phyloP scores from a whole-genome alignment of 2,329 filamentous ascomycete species.

The Venturiaceae sp. region DNA sequence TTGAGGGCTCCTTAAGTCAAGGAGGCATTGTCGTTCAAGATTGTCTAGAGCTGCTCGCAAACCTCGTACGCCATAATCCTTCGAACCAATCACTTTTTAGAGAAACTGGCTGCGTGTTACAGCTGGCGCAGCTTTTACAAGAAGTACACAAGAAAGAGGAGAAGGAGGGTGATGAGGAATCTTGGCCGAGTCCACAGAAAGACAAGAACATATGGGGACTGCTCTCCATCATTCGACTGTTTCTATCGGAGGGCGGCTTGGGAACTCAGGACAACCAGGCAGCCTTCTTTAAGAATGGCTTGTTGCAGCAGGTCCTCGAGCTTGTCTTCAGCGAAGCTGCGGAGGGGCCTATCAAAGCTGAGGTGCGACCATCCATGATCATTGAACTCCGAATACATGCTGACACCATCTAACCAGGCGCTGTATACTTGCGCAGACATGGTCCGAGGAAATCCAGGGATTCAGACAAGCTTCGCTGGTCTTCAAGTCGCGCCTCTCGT shows the following conservation, averaged over 20 bases:
- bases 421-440: slow-evolving; percentile 78
- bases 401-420: slow-evolving; percentile 44
- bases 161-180: slow-evolving; percentile 45
- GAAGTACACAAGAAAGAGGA: slow-evolving; percentile 46
- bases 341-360: slow-evolving; percentile 69
- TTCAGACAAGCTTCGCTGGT: slow-evolving; percentile 87
- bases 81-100: slow-evolving; percentile 93
- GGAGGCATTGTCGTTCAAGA: slow-evolving; percentile 87
- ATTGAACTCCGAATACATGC: background rate
- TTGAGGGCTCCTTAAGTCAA: slow-evolving; percentile 71
- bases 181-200: slow-evolving; percentile 66
- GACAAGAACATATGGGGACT: slow-evolving; percentile 91
- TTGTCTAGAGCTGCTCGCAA: slow-evolving; percentile 81
- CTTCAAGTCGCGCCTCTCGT: slow-evolving; percentile 62
- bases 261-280: slow-evolving; percentile 76
- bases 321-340: slow-evolving; percentile 69
- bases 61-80: slow-evolving; percentile 74
- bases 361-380: slow-evolving; percentile 41
- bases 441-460: slow-evolving; percentile 65
- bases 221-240: slow-evolving; percentile 75
- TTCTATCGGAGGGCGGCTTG: slow-evolving; percentile 69
- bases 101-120: slow-evolving; percentile 74
- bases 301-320: slow-evolving; percentile 70
- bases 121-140: slow-evolving; percentile 60
- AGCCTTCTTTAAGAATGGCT: slow-evolving; percentile 74